Evolutionary conservation across 2,329 filamentous ascomycete species (phyloP).

Genomic region (Penicillium sp.): DNA sequence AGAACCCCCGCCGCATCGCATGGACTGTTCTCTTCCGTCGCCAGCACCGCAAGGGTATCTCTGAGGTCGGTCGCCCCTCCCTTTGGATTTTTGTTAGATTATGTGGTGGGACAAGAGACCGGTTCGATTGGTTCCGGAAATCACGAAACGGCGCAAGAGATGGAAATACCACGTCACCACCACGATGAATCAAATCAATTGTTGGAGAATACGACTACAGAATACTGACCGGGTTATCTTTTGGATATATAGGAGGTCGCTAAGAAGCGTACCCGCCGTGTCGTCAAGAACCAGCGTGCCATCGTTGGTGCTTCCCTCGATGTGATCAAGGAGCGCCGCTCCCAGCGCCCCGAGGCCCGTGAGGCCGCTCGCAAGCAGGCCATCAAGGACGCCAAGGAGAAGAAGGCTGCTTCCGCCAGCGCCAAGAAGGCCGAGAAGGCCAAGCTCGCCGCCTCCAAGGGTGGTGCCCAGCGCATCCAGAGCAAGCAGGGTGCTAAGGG

Average conservation of each 20-base stretch:
- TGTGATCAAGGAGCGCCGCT: constrained; percentile 98
- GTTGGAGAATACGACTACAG: constrained; percentile 12
- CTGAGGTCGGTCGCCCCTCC: constrained; percentile 74
- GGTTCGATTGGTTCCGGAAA: constrained; percentile 2
- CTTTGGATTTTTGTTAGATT: constrained; percentile 21
- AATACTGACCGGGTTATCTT: constrained; percentile 32
- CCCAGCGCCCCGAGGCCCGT: constrained; percentile 92
- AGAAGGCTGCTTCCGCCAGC: constrained; percentile 83
- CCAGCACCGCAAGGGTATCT: constrained; percentile 99
- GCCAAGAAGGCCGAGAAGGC: constrained; percentile 99
- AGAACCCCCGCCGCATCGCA: constrained; percentile 99
- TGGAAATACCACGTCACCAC: constrained; percentile 9
- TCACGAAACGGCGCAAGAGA: constrained; percentile 16
- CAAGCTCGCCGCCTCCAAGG: constrained; percentile 80
- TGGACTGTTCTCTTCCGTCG: constrained; percentile 98
- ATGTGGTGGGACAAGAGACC: constrained; percentile 11
- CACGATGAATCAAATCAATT: neutral
- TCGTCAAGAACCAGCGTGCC: constrained; percentile 97
- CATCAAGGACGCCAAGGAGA: constrained; percentile 98
- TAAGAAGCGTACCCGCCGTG: constrained; percentile 98
- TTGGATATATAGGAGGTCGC: constrained; percentile 78
- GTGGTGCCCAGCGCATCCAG: constrained; percentile 74
- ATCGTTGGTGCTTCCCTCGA: constrained; percentile 99
- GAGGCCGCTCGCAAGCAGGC: constrained; percentile 82
- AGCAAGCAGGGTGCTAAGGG: constrained; percentile 99